Evolutionary conservation across 1,139 yeast species (phyloP), one percentile per base, ranked within the genome.

Genomic region (Protomyces gravidus): DNA sequence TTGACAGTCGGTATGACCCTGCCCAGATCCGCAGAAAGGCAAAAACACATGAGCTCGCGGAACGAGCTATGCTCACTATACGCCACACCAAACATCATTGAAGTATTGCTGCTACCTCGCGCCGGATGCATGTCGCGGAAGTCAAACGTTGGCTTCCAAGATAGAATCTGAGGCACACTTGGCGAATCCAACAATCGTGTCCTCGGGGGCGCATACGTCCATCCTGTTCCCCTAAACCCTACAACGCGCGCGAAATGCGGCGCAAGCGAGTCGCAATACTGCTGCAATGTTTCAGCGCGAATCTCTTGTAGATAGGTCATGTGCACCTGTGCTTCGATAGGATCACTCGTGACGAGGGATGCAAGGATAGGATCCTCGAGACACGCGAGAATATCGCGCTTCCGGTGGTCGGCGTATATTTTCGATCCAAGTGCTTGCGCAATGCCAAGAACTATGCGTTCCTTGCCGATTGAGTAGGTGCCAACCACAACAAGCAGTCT

Each of bases 21-120:
- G 0, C 73, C 73, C 63, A 81, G 77, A 7, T 77, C 72, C 56
- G 87, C 68, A 39, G 77, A 73, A 1, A 78, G 73, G 36, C 84
- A 80, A 68, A 90, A 87, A 63, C 79, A 78, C 6, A 84, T 77
- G 53, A 92, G 75, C 68, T 92, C 97, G 50, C 86, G 75, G 68
- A 83, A 90, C 56, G 95, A 87, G 13, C 96, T 89, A 72, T 92
- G 98, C 69, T 92, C 98, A 67, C 95, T 85, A 68, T 92, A 92
- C 0, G 97, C 97, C 0, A 90, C 78, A 36, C 81, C 62, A 42
- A 62, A 67, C 19, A 62, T 60, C 50, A 62, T 59, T n/a, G 60
- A 59, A 30, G 51, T 48, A 30, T 46, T 55, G 17, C 48, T 64
- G 25, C 68, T 65, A 15, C 67, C 68, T 11, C 67, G 64, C 23